Conservation (phyloP, 345 rosid genomes). For the Rhodamnia rubescens region DNA sequence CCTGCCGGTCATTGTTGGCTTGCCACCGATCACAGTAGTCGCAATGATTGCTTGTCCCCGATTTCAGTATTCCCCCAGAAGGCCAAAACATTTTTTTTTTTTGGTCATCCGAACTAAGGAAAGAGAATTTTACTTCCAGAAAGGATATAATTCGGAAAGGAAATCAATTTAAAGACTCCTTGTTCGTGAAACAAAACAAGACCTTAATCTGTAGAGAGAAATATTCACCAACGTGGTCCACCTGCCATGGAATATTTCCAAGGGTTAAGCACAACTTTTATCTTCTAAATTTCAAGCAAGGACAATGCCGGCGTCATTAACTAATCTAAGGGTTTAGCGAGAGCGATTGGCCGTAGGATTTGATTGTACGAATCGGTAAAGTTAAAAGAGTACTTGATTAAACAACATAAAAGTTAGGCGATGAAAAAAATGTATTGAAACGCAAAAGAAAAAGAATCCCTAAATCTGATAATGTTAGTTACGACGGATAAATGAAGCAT, state of each 20-base stretch:
- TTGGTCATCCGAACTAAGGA: neutral
- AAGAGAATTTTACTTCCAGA: neutral
- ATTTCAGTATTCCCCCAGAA: neutral
- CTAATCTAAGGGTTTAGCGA: too few species aligned
- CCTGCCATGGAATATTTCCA: neutral
- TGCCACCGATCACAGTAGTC: neutral
- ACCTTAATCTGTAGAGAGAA: neutral
- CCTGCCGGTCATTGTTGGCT: too few species aligned
- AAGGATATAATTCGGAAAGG: neutral
- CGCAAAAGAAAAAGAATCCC: neutral
- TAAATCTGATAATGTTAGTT: neutral
- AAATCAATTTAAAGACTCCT: neutral
- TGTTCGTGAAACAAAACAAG: neutral
- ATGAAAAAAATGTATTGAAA: neutral
- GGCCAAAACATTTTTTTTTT: neutral
- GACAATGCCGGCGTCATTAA: too few species aligned
- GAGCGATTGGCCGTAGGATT: too few species aligned
- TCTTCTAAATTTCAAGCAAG: neutral
- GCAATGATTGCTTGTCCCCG: accelerated
- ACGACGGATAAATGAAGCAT: neutral
- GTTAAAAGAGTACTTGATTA: too few species aligned
- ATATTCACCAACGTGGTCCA: neutral
- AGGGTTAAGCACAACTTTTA: neutral
- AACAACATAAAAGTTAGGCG: too few species aligned
- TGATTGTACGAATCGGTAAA: too few species aligned